Percentiles rank a stretch among this genome's conserved stretches.
Conservation (phyloP, 2,329 filamentous ascomycete species). For the Colletotrichum agaves region DNA sequence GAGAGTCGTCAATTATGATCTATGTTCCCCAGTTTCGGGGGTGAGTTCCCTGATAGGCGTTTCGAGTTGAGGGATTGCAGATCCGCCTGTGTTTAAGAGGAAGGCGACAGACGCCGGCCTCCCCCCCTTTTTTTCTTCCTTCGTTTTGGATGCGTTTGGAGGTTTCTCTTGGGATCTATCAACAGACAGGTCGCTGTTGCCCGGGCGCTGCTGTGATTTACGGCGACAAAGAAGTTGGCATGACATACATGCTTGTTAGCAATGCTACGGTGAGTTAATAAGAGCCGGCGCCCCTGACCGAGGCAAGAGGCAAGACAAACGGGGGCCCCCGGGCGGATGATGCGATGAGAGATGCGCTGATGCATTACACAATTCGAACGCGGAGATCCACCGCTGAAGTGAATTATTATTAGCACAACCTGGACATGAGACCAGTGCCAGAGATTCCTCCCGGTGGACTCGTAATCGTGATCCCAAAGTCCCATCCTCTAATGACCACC, state of each 20-base stretch:
- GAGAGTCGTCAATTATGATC: background rate
- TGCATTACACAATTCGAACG: slow-evolving; percentile 2
- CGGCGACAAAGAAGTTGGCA: background rate
- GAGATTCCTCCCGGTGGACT: slow-evolving; percentile 14
- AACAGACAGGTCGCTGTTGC: background rate
- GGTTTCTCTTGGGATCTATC: background rate
- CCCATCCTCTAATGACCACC: slow-evolving; percentile 2
- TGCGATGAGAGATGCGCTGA: slow-evolving; percentile 20
- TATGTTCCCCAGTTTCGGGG: slow-evolving; percentile 15
- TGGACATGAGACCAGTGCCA: slow-evolving; percentile 3
- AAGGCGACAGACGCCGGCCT: background rate
- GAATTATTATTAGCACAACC: slow-evolving; percentile 17
- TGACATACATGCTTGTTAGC: slow-evolving; percentile 18
- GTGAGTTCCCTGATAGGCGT: slow-evolving; percentile 18
- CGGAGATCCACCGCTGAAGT: slow-evolving; percentile 22
- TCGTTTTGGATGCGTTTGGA: slow-evolving; percentile 20
- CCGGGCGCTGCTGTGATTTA: background rate
- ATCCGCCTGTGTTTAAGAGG: slow-evolving; percentile 2
- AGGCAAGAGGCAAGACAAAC: background rate
- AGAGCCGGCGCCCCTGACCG: background rate
- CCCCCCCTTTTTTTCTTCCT: background rate
- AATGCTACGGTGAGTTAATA: slow-evolving; percentile 5
- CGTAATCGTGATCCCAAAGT: slow-evolving; percentile 25
- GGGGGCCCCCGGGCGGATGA: slow-evolving; percentile 23
- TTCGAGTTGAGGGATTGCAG: slow-evolving; percentile 32